Conservation (phyloP, 2,329 filamentous ascomycete genomes). For the Trichoderma sp. region DNA sequence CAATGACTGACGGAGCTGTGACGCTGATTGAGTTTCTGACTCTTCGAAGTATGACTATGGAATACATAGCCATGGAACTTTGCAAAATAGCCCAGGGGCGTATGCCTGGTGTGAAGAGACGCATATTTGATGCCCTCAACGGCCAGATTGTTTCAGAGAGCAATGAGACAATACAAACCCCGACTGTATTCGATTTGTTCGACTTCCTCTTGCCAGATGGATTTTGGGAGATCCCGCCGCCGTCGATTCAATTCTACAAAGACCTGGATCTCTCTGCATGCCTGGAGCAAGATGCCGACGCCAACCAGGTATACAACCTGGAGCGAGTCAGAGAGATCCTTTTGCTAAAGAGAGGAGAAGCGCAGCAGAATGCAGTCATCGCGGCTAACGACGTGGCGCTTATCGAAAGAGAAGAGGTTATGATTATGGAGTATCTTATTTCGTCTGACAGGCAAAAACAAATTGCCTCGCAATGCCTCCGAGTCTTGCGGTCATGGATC, state of each 20-base stretch:
- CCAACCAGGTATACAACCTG: constrained; percentile 64
- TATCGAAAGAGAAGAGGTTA: constrained; percentile 59
- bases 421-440: constrained; percentile 61
- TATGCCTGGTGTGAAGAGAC: constrained; percentile 68
- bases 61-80: constrained; percentile 84
- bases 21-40: constrained; percentile 77
- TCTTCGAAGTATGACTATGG: constrained; percentile 73
- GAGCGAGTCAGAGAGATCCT: constrained; percentile 74
- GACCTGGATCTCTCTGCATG: constrained; percentile 70
- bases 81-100: constrained; percentile 72
- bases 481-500: constrained; percentile 79
- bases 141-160: constrained; percentile 70
- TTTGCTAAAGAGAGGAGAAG: constrained; percentile 65
- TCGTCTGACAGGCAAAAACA: constrained; percentile 65
- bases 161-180: constrained; percentile 65
- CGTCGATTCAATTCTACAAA: constrained; percentile 60
- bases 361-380: constrained; percentile 51
- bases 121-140: constrained; percentile 72
- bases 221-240: constrained; percentile 53
- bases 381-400: constrained; percentile 50
- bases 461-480: constrained; percentile 58
- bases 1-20: constrained; percentile 65
- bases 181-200: constrained; percentile 87
- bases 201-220: constrained; percentile 71
- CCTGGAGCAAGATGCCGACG: constrained; percentile 59